phyloP scores from a whole-genome alignment of 1,284 basidiomycete species.

The Porogramme epimiltina region DNA sequence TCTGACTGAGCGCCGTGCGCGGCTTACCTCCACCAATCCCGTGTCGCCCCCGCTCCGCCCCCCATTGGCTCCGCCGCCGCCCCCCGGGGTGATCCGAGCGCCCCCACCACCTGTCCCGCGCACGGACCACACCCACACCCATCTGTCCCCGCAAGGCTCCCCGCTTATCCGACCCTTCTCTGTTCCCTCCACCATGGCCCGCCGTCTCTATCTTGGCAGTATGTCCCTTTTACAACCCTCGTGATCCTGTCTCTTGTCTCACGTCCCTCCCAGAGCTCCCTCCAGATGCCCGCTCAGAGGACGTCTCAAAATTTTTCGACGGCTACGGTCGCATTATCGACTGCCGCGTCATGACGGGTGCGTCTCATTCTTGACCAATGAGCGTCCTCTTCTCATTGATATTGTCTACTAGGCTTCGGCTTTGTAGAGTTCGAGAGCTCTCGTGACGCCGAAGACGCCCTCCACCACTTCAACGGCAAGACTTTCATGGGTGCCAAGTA shows the following conservation, averaged over 20 bases:
- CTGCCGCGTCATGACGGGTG: constrained; percentile 92
- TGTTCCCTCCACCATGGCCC: constrained; percentile 63
- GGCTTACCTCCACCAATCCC: too few species aligned
- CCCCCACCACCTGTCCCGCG: constrained; percentile 21
- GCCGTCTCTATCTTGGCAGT: constrained; percentile 85
- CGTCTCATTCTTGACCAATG: constrained; percentile 24
- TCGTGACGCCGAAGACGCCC: constrained; percentile 92
- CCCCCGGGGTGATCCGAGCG: too few species aligned
- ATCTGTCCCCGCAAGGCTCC: background rate
- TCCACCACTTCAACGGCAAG: constrained; percentile 85
- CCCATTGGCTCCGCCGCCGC: too few species aligned
- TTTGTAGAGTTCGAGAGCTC: constrained; percentile 92
- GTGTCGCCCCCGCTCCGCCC: too few species aligned
- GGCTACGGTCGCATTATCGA: constrained; percentile 86
- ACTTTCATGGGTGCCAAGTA: constrained; percentile 86
- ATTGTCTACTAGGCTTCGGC: constrained; percentile 67
- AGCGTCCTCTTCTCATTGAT: background rate
- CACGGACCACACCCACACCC: constrained; percentile 29
- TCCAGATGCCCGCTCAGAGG: constrained; percentile 75
- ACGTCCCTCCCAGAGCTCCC: constrained; percentile 60
- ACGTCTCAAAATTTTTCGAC: constrained; percentile 85
- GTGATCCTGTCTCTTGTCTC: background rate
- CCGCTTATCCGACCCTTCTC: constrained; percentile 24
- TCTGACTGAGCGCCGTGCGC: too few species aligned
- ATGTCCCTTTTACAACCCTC: constrained; percentile 30